Conservation (phyloP, 805 yeast species). For the Cyberlindnera xishuangbannaensis region DNA sequence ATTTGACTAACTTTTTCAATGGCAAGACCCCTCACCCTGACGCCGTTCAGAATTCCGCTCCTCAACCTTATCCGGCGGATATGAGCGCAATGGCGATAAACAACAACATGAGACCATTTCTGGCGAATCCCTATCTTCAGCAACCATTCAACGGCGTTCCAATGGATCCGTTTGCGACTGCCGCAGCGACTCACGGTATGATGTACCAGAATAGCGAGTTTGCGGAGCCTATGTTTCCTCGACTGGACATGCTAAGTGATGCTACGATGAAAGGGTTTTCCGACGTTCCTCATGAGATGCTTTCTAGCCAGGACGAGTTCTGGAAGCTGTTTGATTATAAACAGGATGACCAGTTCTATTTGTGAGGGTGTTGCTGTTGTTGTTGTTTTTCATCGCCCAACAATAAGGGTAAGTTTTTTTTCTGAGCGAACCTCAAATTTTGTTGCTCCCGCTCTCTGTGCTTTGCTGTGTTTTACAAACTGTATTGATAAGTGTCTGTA, state of each 20-base stretch:
- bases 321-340: slow-evolving; percentile 25
- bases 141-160: neutral
- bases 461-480: too few relatives aligned
- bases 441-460: too few relatives aligned
- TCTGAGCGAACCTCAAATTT: too few relatives aligned
- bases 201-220: neutral
- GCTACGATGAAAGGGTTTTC: slow-evolving; percentile 22
- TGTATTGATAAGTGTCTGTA: too few relatives aligned
- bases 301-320: slow-evolving; percentile 18
- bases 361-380: slow-evolving; percentile 7
- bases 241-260: slow-evolving; percentile 21
- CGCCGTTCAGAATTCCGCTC: neutral
- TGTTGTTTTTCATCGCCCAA: too few relatives aligned
- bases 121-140: neutral
- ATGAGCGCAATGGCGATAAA: too few relatives aligned
- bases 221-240: slow-evolving; percentile 3
- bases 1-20: neutral
- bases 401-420: too few relatives aligned
- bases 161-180: too few relatives aligned
- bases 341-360: slow-evolving; percentile 23
- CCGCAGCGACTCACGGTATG: too few relatives aligned
- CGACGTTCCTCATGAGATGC: slow-evolving; percentile 15
- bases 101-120: too few relatives aligned
- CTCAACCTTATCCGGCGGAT: too few relatives aligned
- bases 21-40: neutral